Base-by-base conservation (phyloP, 345 rosid species). In the Syzygium oleosum region DNA sequence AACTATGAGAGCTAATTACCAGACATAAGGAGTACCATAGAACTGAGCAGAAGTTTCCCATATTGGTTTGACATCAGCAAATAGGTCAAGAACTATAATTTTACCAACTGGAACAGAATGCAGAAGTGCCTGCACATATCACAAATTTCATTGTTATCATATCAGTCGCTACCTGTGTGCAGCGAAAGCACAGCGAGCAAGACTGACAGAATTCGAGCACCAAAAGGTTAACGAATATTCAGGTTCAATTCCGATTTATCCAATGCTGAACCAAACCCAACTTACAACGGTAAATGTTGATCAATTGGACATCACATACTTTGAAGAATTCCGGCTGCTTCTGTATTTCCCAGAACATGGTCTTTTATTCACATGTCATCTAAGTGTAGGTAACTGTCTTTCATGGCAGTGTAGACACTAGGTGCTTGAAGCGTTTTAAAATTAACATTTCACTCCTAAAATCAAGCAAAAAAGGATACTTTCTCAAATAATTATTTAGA, bases 41-140 rank as follows among this genome's bases (percentile, higher is more conserved):
- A 96, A 95, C n/a, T 97, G 98, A 55, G 97, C 89, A 90, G 99
- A 97, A 31, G 73, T 92, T 53, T 85, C 92, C 99, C 99, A 97
- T 91, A 97, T 93, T 13, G 99, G 98, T 90, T 90, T 95, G 91
- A 93, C 98, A 34, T 97, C 99, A 79, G 99, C 99, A 93, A 95
- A 97, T 84, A 97, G 96, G 91, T 97, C 99, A 52, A 97, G 94
- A 87, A 96, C 98, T 88, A 97, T 95, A 98, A 97, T 94, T 92
- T 94, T 97, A 59, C 99, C 99, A 52, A 90, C 86, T 84, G 99
- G 98, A 89, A 97, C 98, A 34, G 99, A 95, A 88, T 95, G 98
- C 85, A 97, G 90, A 92, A 97, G 98, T 65, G 99, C 99, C 99
- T 97, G 95, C 90, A 92, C 88, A 87, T 84, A 86, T 84, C 88